Conservation (phyloP, 1,139 yeast genomes). For the Candida tropicalis region DNA sequence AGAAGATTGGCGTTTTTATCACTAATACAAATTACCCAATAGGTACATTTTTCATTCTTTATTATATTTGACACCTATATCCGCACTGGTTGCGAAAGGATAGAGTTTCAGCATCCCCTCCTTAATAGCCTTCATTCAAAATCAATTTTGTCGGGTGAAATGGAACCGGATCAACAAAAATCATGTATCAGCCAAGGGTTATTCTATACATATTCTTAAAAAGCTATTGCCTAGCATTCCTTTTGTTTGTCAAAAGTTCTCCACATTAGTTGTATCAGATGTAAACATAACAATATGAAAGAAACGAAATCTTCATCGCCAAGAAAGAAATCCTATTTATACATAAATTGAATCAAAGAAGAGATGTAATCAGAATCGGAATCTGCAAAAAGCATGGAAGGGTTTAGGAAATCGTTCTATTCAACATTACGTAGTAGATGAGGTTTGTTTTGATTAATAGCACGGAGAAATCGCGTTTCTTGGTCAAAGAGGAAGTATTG, state of each 20-base stretch:
- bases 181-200: neutral
- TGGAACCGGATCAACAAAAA: too few species aligned
- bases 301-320: neutral
- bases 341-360: neutral
- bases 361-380: neutral
- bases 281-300: neutral
- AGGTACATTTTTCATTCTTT: too few species aligned
- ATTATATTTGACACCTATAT: too few species aligned
- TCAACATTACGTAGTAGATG: neutral
- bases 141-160: too few species aligned
- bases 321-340: neutral
- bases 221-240: neutral
- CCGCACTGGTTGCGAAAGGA: too few species aligned
- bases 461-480: neutral
- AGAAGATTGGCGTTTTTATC: neutral
- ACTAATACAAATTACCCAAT: too few species aligned
- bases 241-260: too few species aligned
- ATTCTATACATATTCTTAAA: neutral
- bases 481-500: too few species aligned
- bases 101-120: too few species aligned
- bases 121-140: too few species aligned
- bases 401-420: neutral
- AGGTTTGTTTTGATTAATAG: neutral
- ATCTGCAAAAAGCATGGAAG: neutral
- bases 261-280: too few species aligned